Evolutionary conservation across 2,329 filamentous ascomycete genomes (phyloP).

Genomic region (Iodosphaeria phyllophila): DNA sequence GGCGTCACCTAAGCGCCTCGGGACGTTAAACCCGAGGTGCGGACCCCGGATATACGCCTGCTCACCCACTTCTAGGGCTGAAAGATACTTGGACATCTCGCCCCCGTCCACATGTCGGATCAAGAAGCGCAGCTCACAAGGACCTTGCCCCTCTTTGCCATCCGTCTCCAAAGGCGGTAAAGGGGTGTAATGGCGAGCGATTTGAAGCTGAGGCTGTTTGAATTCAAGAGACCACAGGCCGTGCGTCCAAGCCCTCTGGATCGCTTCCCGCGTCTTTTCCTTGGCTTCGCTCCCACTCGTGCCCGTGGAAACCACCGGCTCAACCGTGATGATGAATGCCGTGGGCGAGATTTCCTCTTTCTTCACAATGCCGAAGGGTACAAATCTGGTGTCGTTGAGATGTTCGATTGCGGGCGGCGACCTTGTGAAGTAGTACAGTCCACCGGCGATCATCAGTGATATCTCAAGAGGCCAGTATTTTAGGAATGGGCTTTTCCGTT

Average conservation of each 20-base stretch:
- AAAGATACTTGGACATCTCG: slow-evolving; percentile 72
- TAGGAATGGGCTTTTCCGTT: too few relatives aligned
- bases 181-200: slow-evolving; percentile 80
- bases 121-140: slow-evolving; percentile 59
- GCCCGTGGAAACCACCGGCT: slow-evolving; percentile 8
- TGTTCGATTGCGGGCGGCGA: too few relatives aligned
- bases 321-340: slow-evolving; percentile 50
- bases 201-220: slow-evolving; percentile 87
- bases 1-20: slow-evolving; percentile 14
- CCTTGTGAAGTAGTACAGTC: too few relatives aligned
- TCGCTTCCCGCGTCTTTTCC: slow-evolving; percentile 14
- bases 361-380: slow-evolving; percentile 42
- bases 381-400: slow-evolving; percentile 42
- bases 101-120: slow-evolving; percentile 63
- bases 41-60: slow-evolving; percentile 65
- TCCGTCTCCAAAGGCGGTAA: slow-evolving; percentile 36
- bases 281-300: slow-evolving; percentile 3
- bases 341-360: slow-evolving; percentile 46
- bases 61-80: slow-evolving; percentile 40
- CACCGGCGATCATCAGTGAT: too few relatives aligned
- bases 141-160: slow-evolving; percentile 16
- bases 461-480: too few relatives aligned
- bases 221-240: slow-evolving; percentile 81
- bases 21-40: slow-evolving; percentile 43
- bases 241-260: slow-evolving; percentile 38